These are phyloP conservation scores for Nannochloris sp. DNA, from an alignment of 139 green algal genomes.

Conservation along the genomic window DNA sequence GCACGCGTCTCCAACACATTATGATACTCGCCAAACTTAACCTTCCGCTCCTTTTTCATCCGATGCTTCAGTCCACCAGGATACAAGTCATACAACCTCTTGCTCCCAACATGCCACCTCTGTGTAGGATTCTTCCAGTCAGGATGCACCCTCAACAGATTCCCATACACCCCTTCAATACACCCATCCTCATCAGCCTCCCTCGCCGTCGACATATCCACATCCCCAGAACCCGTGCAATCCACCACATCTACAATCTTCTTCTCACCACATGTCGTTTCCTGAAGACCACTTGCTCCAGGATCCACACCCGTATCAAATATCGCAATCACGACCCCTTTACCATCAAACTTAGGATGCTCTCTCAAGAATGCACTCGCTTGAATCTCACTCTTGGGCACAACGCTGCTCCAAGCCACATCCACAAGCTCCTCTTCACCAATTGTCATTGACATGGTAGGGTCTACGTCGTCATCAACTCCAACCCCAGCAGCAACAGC, in stretches of 20 bases:
- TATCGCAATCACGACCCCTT: slow-evolving; percentile 72
- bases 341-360: slow-evolving; percentile 67
- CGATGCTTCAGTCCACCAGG: slow-evolving; percentile 38
- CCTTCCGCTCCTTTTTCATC: slow-evolving; percentile 42
- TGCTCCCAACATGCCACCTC: slow-evolving; percentile 74
- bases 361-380: slow-evolving; percentile 50
- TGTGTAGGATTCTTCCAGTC: slow-evolving; percentile 74
- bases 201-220: slow-evolving; percentile 66
- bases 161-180: slow-evolving; percentile 47
- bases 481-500: neutral
- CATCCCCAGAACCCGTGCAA: slow-evolving; percentile 72
- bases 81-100: slow-evolving; percentile 65
- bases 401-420: slow-evolving; percentile 22
- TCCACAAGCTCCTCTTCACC: neutral
- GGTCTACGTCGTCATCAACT: neutral
- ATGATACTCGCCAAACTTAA: slow-evolving; percentile 59
- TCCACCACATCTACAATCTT: slow-evolving; percentile 71
- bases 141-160: slow-evolving; percentile 51
- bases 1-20: slow-evolving; percentile 31
- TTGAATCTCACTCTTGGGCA: slow-evolving; percentile 79
- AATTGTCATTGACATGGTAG: neutral
- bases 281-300: slow-evolving; percentile 64
- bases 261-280: slow-evolving; percentile 66
- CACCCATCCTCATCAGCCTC: slow-evolving; percentile 49
- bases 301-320: slow-evolving; percentile 80